Conservation (phyloP, 2,329 filamentous ascomycete genomes). For the Monilinia fructigena region DNA sequence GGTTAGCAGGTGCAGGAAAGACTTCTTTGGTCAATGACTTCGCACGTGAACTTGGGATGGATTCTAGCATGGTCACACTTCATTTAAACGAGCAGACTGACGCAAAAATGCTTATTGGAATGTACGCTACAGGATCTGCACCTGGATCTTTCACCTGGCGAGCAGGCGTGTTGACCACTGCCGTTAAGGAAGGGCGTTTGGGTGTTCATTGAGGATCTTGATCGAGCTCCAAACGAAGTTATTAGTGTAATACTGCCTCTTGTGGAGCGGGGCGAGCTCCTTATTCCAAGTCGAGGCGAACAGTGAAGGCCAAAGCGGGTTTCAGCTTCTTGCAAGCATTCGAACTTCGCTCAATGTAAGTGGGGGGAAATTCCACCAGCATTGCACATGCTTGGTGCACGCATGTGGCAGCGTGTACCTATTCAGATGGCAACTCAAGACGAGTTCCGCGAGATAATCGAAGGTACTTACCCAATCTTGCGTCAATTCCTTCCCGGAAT, state of each 20-base stretch:
- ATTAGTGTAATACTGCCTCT: constrained; percentile 89
- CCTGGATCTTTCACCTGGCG: constrained; percentile 92
- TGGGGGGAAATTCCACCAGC: constrained; percentile 67
- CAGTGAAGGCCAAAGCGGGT: constrained; percentile 74
- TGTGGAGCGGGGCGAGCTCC: constrained; percentile 86
- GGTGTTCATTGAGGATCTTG: constrained; percentile 96
- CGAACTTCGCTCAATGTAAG: constrained; percentile 70
- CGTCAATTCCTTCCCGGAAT: constrained; percentile 59
- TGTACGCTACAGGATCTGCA: constrained; percentile 85
- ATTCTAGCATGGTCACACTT: constrained; percentile 82
- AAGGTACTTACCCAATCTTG: constrained; percentile 68
- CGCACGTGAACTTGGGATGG: constrained; percentile 75
- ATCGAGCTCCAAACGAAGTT: constrained; percentile 91
- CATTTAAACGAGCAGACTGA: constrained; percentile 98
- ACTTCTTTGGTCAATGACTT: constrained; percentile 81
- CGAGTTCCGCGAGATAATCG: constrained; percentile 75
- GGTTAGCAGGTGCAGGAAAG: constrained; percentile 85
- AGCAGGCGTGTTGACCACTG: constrained; percentile 87
- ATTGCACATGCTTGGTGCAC: constrained; percentile 70
- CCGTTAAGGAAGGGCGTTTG: constrained; percentile 88
- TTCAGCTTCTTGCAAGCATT: constrained; percentile 91
- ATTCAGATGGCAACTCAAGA: constrained; percentile 62
- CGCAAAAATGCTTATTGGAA: constrained; percentile 89
- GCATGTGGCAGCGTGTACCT: constrained; percentile 80
- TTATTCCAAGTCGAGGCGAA: constrained; percentile 89